Base-by-base conservation (phyloP, 2,329 filamentous ascomycete species). In the Orbilia ellipsospora region DNA sequence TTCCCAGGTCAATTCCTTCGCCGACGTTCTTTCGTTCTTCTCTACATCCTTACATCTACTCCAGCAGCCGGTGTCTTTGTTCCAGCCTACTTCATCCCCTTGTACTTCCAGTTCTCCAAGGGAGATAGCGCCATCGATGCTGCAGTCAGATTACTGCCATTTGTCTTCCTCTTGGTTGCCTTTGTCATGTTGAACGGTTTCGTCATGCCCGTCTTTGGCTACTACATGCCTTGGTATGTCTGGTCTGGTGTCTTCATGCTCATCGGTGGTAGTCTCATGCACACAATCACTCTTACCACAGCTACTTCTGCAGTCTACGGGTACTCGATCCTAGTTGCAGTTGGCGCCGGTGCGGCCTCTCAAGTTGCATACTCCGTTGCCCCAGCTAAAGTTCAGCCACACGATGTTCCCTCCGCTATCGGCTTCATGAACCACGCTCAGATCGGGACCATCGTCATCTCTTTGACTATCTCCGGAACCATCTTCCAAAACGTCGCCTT, bases 51-150 rank as follows among this genome's bases (percentile, higher is more conserved):
- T 5, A 84, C 82, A 0, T 79, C 81, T 1, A 81, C 80, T 36
- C 81, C 81, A 0, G 82, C 81, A 5, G 80, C 82, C 2, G 80
- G 80, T 7, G 77, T 83, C 48, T 84, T 83, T 60, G 81, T 84
- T 50, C 81, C 82, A 0, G 81, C 86, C 5, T 88, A 88, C 80
- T 88, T 86, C 80, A 84, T 86, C 6, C 87, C 87, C 0, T 80
- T 88, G 0, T 87, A 83, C 80, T 88, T 88, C 79, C 84, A 86
- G 69, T 88, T 88, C 78, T 82, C 82, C 0, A 82, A 81, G 1
- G 83, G 83, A 4, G 85, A 85, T 50, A 80, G 77, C 0, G 80
- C 84, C 0, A 78, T 86, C 1, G 72, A 82, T 13, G 82, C 84
- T 8, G 84, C 82, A 0, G 81, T 84, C 0, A 81, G 82, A 8